A percentile compares a stretch with the other conserved stretches of the same genome.
These are phyloP conservation scores for Xylaria sp. DNA, from an alignment of 2,329 filamentous ascomycete species.

Conservation along the genomic window DNA sequence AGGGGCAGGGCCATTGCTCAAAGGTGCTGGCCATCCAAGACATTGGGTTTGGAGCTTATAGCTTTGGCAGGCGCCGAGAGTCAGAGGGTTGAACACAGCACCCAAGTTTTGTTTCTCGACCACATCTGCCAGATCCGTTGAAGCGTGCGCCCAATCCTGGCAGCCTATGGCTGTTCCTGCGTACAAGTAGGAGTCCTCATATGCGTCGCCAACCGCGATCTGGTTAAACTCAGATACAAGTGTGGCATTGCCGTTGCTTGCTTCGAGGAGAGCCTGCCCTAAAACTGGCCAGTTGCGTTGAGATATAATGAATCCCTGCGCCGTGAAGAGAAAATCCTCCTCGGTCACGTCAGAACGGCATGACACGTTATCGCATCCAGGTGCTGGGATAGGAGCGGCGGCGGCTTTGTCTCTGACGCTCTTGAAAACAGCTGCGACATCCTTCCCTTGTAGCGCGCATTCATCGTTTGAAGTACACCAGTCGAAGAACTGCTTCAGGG, in stretches of 20 bases:
- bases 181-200: constrained; percentile 43
- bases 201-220: constrained; percentile 41
- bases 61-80: constrained; percentile 46
- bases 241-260: constrained; percentile 52
- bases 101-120: constrained; percentile 47
- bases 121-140: constrained; percentile 42
- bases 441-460: constrained; percentile 49
- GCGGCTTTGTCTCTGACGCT: constrained; percentile 48
- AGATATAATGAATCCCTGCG: constrained; percentile 48
- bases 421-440: constrained; percentile 43
- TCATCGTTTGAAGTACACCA: constrained; percentile 49
- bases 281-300: constrained; percentile 41
- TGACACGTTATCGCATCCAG: constrained; percentile 47
- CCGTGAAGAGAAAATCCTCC: constrained; percentile 50
- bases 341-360: constrained; percentile 46
- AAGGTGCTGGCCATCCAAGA: constrained; percentile 53
- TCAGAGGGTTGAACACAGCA: constrained; percentile 50
- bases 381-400: constrained; percentile 50
- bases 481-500: constrained; percentile 52
- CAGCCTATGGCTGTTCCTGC: constrained; percentile 51
- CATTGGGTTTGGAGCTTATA: constrained; percentile 52
- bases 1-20: constrained; percentile 50
- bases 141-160: constrained; percentile 51
- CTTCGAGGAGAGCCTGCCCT: constrained; percentile 42
- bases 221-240: constrained; percentile 47